phyloP scores from a whole-genome alignment of 345 rosid species.

The Eucalyptus marginata region DNA sequence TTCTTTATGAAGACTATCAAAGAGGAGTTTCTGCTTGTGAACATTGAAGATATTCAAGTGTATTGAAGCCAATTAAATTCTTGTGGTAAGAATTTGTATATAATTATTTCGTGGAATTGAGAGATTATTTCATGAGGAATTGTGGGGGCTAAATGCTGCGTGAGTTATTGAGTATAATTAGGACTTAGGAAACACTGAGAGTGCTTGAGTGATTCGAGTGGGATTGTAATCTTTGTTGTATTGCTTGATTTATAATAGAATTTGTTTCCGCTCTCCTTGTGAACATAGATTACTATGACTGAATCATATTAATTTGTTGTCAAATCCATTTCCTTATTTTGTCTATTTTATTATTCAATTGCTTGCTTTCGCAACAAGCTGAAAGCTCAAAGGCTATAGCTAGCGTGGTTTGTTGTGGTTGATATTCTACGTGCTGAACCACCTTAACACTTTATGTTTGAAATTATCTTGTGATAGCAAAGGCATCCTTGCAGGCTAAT shows the following conservation, averaged over 20 bases:
- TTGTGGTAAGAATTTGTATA: too few species aligned
- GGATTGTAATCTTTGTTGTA: too few species aligned
- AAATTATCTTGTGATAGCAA: neutral
- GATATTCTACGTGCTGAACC: neutral
- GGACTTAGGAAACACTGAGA: too few species aligned
- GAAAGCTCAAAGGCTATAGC: neutral
- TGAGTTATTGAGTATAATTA: too few species aligned
- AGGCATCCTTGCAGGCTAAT: neutral
- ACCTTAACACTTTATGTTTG: neutral
- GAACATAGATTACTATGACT: neutral
- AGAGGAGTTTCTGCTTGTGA: too few species aligned
- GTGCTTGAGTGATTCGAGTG: neutral
- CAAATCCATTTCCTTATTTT: fast-evolving
- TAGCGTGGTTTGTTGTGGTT: neutral
- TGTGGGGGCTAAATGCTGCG: too few species aligned
- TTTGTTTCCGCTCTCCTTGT: neutral
- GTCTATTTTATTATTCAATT: too few species aligned
- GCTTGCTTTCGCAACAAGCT: neutral
- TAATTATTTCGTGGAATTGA: too few species aligned
- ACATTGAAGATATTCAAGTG: too few species aligned
- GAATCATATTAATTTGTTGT: neutral
- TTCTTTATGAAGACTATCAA: too few species aligned
- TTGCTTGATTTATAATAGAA: neutral
- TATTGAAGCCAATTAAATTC: too few species aligned
- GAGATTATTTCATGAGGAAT: too few species aligned